Percentiles rank a stretch among this genome's conserved stretches.
Evolutionary conservation across 345 rosid species (phyloP).

Genomic region (Ceriops tagal): DNA sequence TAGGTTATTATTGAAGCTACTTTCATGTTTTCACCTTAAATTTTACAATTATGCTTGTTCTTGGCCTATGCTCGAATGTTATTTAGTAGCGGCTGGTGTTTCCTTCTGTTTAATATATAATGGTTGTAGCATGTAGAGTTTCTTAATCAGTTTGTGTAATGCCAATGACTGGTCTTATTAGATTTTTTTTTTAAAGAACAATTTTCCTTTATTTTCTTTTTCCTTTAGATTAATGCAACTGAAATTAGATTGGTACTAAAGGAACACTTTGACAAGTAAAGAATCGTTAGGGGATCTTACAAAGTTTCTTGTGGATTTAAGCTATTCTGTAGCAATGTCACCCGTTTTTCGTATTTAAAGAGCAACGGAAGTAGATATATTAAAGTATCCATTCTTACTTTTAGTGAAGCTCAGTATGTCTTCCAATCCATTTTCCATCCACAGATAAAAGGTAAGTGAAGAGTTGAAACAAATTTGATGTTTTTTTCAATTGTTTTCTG

Average conservation of each 20-base stretch:
- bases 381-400: conserved; percentile 72
- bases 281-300: too few species aligned
- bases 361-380: conserved; percentile 84
- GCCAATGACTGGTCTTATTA: too few species aligned
- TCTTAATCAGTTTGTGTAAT: neutral
- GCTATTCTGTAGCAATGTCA: too few species aligned
- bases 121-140: neutral
- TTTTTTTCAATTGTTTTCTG: neutral
- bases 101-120: too few species aligned
- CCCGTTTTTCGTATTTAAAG: too few species aligned
- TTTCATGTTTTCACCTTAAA: neutral
- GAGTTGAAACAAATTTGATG: neutral
- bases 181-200: too few species aligned
- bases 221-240: too few species aligned
- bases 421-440: conserved; percentile 9
- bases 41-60: neutral
- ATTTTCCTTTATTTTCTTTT: too few species aligned
- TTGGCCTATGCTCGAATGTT: neutral
- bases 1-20: too few species aligned
- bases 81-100: neutral
- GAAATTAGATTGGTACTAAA: too few species aligned
- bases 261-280: too few species aligned
- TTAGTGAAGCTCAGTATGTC: conserved; percentile 95
- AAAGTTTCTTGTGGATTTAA: conserved; percentile 9
- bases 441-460: conserved; percentile 1